Evolutionary conservation across 1,284 basidiomycete genomes (phyloP), one percentile per base, ranked within the genome.

Genomic region (Dichomitus squalens): DNA sequence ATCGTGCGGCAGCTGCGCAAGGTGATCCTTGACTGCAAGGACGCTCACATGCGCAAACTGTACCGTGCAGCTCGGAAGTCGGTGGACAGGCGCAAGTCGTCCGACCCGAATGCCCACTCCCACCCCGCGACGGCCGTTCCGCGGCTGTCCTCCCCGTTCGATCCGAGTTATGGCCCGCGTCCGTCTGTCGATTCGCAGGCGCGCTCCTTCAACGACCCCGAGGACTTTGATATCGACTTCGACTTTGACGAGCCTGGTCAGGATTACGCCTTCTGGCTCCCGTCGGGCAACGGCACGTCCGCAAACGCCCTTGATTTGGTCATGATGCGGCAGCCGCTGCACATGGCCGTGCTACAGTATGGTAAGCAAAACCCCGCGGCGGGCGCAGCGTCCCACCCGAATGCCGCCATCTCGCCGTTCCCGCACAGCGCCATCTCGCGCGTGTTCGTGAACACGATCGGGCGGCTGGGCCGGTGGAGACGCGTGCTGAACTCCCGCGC

Each of bases 1-100:
- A 89, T 92, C 64, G 88, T 93, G 25, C 84, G 86, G 62, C 88
- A 90, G 66, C 73, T 95, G 57, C 86, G 88, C 70, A 93, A 93
- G 67, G 85, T 93, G 38, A 86, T 87, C 38, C 84, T 88, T 65
- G 88, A 92, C 58, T 90, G 89, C 68, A 89, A 87, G 69, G 83
- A 86, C 50, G 80, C 79, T 0, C 86, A 90, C 68, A 82, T 80
- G 2, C 80, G 77, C 16, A 73, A 71, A 29, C 60, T 59, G 23
- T 55, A 62, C 35, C 55, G 64, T 14, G 48, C 56, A 2, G 50
- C 55, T 12, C 60, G 60, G 52, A 65, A 65, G 55, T 64, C 62
- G 7, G 38, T 57, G 14, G 62, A 64, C 47, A 61, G 44, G 43
- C 52, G 55, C 31, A 60, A 58, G 50, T 59, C 59, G 8, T 41